phyloP scores from a whole-genome alignment of 768 basidiomycete species.

The Pluteus cervinus region DNA sequence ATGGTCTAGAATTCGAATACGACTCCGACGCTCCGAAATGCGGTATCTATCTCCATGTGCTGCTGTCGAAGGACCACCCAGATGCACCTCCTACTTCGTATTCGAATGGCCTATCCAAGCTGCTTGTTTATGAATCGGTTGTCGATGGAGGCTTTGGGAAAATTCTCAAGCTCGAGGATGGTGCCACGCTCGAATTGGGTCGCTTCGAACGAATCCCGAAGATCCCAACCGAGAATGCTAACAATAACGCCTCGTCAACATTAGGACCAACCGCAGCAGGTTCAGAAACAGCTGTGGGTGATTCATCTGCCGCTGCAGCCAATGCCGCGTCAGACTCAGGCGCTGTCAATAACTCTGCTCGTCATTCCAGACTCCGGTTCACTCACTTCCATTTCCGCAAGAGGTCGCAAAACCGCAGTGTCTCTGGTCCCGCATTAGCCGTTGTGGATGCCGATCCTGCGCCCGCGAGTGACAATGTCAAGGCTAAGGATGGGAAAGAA shows the following conservation, averaged over 20 bases:
- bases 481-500: background rate
- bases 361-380: conserved; percentile 48
- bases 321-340: conserved; percentile 5
- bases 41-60: conserved; percentile 70
- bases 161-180: conserved; percentile 67
- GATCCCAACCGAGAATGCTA: too few species aligned
- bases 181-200: conserved; percentile 74
- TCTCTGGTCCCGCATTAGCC: conserved; percentile 73
- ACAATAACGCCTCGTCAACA: background rate
- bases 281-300: background rate
- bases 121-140: conserved; percentile 56
- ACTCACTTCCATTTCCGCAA: conserved; percentile 65
- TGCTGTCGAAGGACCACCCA: conserved; percentile 61
- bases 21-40: conserved; percentile 89
- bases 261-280: background rate
- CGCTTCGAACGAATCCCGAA: conserved; percentile 58
- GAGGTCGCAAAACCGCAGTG: conserved; percentile 40
- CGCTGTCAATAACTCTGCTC: conserved; percentile 8
- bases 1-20: conserved; percentile 87
- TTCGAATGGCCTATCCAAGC: conserved; percentile 31
- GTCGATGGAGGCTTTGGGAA: conserved; percentile 83
- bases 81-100: conserved; percentile 36
- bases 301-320: conserved; percentile 2
- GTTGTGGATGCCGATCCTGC: conserved; percentile 58
- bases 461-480: conserved; percentile 18